Base-by-base conservation (phyloP, 495 filamentous ascomycete genomes). In the Xylaria scruposa region DNA sequence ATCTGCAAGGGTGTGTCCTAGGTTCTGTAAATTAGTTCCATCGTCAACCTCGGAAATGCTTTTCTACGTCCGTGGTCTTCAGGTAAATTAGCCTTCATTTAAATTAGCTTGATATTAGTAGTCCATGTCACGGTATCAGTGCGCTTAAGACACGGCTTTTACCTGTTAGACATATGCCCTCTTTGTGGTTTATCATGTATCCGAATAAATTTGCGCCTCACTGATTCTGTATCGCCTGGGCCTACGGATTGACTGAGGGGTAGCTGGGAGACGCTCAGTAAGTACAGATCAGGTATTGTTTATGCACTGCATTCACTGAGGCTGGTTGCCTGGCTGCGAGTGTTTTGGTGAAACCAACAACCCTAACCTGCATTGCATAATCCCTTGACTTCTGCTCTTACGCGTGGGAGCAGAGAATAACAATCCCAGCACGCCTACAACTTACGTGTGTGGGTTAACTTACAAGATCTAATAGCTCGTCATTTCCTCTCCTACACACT, bases 1-100 rank as follows among this genome's bases (percentile, higher is more conserved):
- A 59, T 17, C 29, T 36, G 54, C 51, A 54, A 54, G 51, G 51
- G 49, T 19, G 46, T 44, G n/a, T n/a, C n/a, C n/a, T n/a, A n/a
- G n/a, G 29, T 46, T 17, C n/a, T 49, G 17, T 46, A 46, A 49
- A 49, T 49, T 49, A n/a, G 46, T 5, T 21, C 17, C 46, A 4
- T 47, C 44, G 17, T 47, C 44, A 47, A 42, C 38, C 38, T 10
- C 8, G 36, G 8, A 40, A 46, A 46, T 46, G 15, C 13, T 1
- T 44, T 46, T 46, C 44, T 19, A 46, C 6, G 17, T 6, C 17
- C 13, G 15, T 19, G 17, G 44, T 17, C 15, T 47, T 47, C 17
- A 47, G 44, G 44, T 47, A 47, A 47, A 47, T 47, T 47, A 47
- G 44, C 44, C 44, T n/a, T 17, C 19, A 42, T 42, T 42, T 42